Conservation (phyloP, 192 early-diverging fungal species). For the Coemansia reversa region DNA sequence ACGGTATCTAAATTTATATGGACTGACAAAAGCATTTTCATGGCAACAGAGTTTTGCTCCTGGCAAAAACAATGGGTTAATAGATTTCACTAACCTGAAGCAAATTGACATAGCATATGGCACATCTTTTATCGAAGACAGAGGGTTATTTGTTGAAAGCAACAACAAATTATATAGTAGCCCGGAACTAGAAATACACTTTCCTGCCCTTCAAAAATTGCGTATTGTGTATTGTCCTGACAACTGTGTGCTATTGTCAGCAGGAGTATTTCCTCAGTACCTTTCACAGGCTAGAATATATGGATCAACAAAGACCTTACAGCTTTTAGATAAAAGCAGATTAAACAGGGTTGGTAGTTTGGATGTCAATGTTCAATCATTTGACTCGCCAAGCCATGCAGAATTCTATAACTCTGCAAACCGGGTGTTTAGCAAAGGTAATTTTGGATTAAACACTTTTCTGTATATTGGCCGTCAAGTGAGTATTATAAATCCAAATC, state of each 20-base stretch:
- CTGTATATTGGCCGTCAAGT: neutral
- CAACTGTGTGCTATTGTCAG: neutral
- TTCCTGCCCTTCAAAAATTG: neutral
- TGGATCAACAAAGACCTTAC: neutral
- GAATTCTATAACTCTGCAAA: neutral
- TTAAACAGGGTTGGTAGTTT: neutral
- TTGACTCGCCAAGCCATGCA: neutral
- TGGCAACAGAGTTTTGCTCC: neutral
- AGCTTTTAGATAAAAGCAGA: neutral
- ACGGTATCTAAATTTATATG: neutral
- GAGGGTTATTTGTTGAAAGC: neutral
- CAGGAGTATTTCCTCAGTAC: neutral
- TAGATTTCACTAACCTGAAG: neutral
- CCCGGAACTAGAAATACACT: neutral
- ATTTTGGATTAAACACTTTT: neutral
- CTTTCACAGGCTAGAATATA: neutral
- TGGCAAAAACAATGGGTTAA: neutral
- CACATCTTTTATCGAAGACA: neutral
- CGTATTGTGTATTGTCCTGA: neutral
- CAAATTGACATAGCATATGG: neutral
- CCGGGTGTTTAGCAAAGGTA: neutral
- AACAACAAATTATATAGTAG: neutral
- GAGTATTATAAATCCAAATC: neutral
- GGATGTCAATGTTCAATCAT: conserved; percentile 1
- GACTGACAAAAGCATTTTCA: neutral